These are phyloP conservation scores for Calonectria leucothoes DNA, from an alignment of 2,329 filamentous ascomycete species.

Conservation along the genomic window DNA sequence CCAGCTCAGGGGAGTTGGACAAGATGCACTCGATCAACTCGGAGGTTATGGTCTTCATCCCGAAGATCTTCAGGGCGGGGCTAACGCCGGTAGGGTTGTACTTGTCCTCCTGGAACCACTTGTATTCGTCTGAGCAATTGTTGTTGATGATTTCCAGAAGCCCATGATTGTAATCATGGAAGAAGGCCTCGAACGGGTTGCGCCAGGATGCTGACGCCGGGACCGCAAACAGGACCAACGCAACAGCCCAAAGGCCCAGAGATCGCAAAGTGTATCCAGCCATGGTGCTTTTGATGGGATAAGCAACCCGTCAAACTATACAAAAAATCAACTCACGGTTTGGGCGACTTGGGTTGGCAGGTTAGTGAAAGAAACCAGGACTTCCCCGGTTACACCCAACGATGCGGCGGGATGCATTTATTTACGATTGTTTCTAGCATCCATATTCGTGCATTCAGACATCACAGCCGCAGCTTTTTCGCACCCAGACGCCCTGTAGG, in stretches of 20 bases:
- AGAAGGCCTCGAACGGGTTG: slow-evolving; percentile 15
- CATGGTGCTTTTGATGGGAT: not conserved
- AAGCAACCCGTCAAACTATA: not conserved
- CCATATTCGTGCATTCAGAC: not conserved
- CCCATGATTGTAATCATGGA: not conserved
- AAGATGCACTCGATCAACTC: slow-evolving; percentile 23
- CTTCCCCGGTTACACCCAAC: not conserved
- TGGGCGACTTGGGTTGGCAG: not conserved
- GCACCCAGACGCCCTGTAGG: not conserved
- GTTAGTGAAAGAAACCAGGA: too few relatives aligned
- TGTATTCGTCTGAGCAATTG: slow-evolving; percentile 11
- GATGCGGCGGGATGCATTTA: not conserved
- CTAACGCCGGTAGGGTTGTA: not conserved
- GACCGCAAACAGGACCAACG: not conserved
- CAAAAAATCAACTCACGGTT: not conserved
- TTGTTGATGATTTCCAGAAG: slow-evolving; percentile 15
- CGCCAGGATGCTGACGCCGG: slow-evolving; percentile 6
- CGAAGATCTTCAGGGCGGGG: not conserved
- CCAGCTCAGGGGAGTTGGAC: slow-evolving; percentile 10
- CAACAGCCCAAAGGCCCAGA: not conserved
- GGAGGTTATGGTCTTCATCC: not conserved
- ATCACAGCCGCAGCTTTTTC: not conserved
- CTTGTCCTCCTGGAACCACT: not conserved
- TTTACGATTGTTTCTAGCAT: not conserved
- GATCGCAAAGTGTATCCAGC: not conserved